Evolutionary conservation across 345 rosid species (phyloP), one percentile per base, ranked within the genome.

Genomic region (Eucalyptus regnans): DNA sequence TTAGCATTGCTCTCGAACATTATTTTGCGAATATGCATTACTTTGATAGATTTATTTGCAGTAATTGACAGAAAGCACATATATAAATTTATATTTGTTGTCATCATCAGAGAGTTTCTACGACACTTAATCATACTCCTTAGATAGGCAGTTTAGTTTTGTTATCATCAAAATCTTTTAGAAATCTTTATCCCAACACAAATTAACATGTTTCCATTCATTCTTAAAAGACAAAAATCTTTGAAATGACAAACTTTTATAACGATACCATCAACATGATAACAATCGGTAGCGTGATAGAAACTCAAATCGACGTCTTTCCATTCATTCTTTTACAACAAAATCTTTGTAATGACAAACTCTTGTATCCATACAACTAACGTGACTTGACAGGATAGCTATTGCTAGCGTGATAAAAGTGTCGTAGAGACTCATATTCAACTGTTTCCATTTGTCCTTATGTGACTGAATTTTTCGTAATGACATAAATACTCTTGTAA

Each of bases 211-310:
- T 25, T 25, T 60, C 66, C 66, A 60, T 60, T 60, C 31, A 60
- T 27, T 60, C 8, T 12, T 60, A 10, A 25, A 60, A 11, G n/a
- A 60, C 0, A 6, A 22, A 25, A 60, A 60, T 6, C 31, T 27
- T 60, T 60, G 16, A 25, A 60, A 60, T 60, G 68, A 60, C 4
- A 25, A 60, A 60, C 2, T 60, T 6, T 60, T 27, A 27, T 60
- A 2, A 27, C 0, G 15, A 27, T 1, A 60, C 15, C 12, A 27
- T 25, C 8, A 3, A n/a, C 71, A 7, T 1, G 18, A n/a, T n/a
- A 64, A 14, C 9, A 64, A n/a, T n/a, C 0, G 3, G 1, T 64
- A 64, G 5, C 5, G 0, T 14, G 3, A 14, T 64, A n/a, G 17
- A 29, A 64, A 29, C 0, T 64, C 9, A n/a, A n/a, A 64, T n/a